phyloP scores from a whole-genome alignment of 306 rosid species.

The Fragaria iinumae region DNA sequence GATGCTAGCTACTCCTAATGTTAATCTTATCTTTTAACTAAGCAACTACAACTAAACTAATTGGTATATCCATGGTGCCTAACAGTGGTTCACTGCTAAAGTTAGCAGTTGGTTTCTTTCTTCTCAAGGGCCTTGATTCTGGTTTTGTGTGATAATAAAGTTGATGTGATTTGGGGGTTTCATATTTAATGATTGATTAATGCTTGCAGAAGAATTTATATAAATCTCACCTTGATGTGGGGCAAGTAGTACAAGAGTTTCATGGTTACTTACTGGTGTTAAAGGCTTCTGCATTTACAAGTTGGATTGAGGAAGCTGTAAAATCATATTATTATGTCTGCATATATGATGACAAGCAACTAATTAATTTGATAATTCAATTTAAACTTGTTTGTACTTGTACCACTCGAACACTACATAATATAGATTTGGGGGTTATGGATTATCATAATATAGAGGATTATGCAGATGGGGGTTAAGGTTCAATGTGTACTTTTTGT shows the following conservation, averaged over 20 bases:
- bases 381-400: constrained; percentile 7
- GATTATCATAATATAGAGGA: neutral
- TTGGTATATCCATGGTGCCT: neutral
- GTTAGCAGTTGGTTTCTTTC: neutral
- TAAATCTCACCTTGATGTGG: constrained; percentile 3
- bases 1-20: neutral
- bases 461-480: neutral
- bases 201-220: neutral
- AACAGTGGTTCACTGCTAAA: neutral
- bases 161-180: neutral
- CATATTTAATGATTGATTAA: neutral
- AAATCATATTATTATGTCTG: neutral
- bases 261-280: neutral
- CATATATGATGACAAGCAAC: neutral
- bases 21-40: neutral
- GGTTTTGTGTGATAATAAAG: neutral
- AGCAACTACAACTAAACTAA: neutral
- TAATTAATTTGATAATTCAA: neutral
- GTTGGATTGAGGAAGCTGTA: constrained; percentile 4
- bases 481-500: neutral
- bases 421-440: neutral
- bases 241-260: neutral
- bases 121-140: neutral
- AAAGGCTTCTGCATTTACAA: neutral
- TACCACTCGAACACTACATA: neutral